phyloP scores from a whole-genome alignment of 176 grass and related monocot species.

The Lolium multiflorum region DNA sequence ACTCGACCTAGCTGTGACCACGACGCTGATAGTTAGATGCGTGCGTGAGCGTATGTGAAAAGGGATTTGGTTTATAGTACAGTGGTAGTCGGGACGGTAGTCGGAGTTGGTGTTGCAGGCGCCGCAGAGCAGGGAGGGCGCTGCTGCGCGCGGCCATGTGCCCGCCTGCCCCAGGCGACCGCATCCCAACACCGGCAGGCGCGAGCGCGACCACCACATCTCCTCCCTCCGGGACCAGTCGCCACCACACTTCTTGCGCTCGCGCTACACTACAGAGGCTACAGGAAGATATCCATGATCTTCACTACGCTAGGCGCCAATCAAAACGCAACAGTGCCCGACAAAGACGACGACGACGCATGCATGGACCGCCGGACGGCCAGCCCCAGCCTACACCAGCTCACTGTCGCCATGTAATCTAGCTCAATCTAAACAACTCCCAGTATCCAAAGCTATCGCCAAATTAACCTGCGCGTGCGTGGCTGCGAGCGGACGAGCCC shows the following conservation, averaged over 20 bases:
- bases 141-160: slow-evolving; percentile 46
- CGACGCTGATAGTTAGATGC: too few relatives aligned
- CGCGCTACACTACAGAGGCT: neutral
- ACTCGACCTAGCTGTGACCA: too few relatives aligned
- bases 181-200: slow-evolving; percentile 44
- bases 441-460: too few relatives aligned
- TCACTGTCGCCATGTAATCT: too few relatives aligned
- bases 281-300: neutral
- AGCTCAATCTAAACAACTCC: too few relatives aligned
- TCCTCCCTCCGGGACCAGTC: slow-evolving; percentile 30
- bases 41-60: neutral
- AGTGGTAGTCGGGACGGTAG: too few relatives aligned
- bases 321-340: slow-evolving; percentile 10
- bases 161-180: slow-evolving; percentile 52
- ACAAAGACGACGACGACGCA: too few relatives aligned
- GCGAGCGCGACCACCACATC: slow-evolving; percentile 40
- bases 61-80: neutral
- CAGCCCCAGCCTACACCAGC: neutral
- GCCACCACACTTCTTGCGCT: neutral
- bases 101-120: neutral
- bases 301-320: neutral
- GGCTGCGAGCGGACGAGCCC: too few relatives aligned
- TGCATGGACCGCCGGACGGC: neutral
- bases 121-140: neutral
- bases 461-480: too few relatives aligned